Evolutionary conservation across 2,329 filamentous ascomycete species (phyloP).

Genomic region (Podosphaera leucotricha): DNA sequence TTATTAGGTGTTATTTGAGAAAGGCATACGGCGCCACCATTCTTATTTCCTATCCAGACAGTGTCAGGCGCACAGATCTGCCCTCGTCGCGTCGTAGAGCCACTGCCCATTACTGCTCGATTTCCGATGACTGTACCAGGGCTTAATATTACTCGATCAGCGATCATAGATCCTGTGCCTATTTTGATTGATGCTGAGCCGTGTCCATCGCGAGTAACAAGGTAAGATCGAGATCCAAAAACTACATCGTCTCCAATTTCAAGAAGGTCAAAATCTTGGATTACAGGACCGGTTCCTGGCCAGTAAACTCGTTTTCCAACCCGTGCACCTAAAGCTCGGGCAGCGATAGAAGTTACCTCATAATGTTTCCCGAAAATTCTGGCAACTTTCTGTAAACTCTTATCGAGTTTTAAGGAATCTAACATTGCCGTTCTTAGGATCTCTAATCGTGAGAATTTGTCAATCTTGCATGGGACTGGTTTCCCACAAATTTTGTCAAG

Average conservation of each 20-base stretch:
- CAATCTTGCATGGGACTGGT: constrained; percentile 18
- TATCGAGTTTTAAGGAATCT: constrained; percentile 18
- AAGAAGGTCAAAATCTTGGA: constrained; percentile 30
- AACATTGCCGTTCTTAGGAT: constrained; percentile 19
- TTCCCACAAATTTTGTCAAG: constrained; percentile 16
- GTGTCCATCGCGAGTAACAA: constrained; percentile 27
- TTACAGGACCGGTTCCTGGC: constrained; percentile 29
- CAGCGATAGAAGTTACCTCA: constrained; percentile 26
- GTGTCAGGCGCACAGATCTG: constrained; percentile 21
- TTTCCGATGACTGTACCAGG: constrained; percentile 27
- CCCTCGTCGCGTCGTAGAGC: constrained; percentile 24
- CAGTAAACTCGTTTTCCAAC: constrained; percentile 31
- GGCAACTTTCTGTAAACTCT: constrained; percentile 21
- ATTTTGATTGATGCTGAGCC: constrained; percentile 25
- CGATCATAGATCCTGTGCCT: constrained; percentile 28
- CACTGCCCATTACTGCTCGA: constrained; percentile 27
- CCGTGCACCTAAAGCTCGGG: constrained; percentile 26
- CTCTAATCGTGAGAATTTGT: constrained; percentile 17
- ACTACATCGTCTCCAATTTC: constrained; percentile 34
- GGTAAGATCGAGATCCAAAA: constrained; percentile 29
- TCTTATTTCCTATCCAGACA: constrained; percentile 28
- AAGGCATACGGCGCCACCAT: constrained; percentile 25
- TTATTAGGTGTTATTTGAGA: not conserved
- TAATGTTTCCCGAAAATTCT: constrained; percentile 30
- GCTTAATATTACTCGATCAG: constrained; percentile 28